phyloP scores from a whole-genome alignment of 2,329 filamentous ascomycete genomes.

The Colletotrichum abscissum region DNA sequence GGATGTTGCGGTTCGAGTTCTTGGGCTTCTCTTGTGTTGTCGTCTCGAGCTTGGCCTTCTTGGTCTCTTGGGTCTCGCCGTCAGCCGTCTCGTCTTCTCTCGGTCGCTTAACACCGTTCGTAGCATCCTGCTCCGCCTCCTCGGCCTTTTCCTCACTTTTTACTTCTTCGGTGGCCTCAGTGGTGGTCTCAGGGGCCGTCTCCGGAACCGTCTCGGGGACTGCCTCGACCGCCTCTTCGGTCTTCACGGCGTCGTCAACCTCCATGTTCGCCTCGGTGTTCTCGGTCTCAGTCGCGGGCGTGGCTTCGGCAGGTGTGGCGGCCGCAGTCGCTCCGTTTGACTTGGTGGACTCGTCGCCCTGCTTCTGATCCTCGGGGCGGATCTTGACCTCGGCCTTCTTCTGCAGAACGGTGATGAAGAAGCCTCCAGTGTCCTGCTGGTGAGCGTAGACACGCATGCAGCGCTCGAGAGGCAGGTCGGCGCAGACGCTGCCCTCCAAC shows the following conservation, averaged over 20 bases:
- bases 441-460: conserved; percentile 97
- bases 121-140: conserved; percentile 29
- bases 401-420: conserved; percentile 96
- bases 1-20: conserved; percentile 56
- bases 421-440: conserved; percentile 94
- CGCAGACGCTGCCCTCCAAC: conserved; percentile 62
- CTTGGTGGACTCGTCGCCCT: conserved; percentile 52
- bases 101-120: conserved; percentile 47
- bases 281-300: conserved; percentile 23
- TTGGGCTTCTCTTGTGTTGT: conserved; percentile 40
- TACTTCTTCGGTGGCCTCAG: conserved; percentile 2
- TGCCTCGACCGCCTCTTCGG: conserved; percentile 21
- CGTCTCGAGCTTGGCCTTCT: conserved; percentile 55
- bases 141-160: conserved; percentile 26
- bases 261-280: conserved; percentile 19
- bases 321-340: conserved; percentile 35
- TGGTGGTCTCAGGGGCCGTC: not conserved
- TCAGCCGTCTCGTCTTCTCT: conserved; percentile 45
- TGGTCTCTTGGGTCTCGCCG: conserved; percentile 47
- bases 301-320: conserved; percentile 10
- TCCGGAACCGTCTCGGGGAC: not conserved
- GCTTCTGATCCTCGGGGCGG: conserved; percentile 68
- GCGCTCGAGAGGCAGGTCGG: conserved; percentile 81
- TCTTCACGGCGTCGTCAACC: conserved; percentile 32
- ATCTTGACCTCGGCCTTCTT: conserved; percentile 88